Evolutionary conservation across 768 basidiomycete genomes (phyloP).

Genomic region (Chalciporus piperatus): DNA sequence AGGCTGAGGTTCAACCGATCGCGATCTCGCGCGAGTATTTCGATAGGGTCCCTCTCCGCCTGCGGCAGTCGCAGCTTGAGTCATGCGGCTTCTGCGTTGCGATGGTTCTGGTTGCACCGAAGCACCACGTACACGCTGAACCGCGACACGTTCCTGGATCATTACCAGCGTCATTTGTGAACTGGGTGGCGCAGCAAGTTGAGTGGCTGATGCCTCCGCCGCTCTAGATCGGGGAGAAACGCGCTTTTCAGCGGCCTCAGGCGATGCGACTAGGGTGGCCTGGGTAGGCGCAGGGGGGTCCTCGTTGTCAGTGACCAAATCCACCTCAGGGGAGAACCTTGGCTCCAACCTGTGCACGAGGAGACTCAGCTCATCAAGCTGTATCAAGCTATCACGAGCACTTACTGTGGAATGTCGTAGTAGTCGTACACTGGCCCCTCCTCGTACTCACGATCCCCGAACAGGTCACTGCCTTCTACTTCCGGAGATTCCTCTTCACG

Average conservation of each 20-base stretch:
- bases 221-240: not conserved
- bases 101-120: constrained; percentile 16
- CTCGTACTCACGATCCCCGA: constrained; percentile 18
- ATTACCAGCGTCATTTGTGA: constrained; percentile 9
- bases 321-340: not conserved
- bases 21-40: constrained; percentile 22
- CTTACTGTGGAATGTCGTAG: constrained; percentile 12
- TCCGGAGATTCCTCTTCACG: constrained; percentile 3
- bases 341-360: constrained; percentile 4
- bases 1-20: constrained; percentile 16
- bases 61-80: not conserved
- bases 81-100: not conserved
- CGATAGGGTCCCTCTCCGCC: constrained; percentile 10
- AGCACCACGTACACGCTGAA: constrained; percentile 6
- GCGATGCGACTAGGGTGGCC: constrained; percentile 24
- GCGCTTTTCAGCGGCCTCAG: constrained; percentile 5
- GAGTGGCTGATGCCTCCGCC: not conserved
- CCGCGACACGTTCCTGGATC: not conserved
- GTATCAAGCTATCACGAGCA: not conserved
- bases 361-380: not conserved
- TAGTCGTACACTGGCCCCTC: not conserved
- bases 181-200: constrained; percentile 1
- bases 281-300: constrained; percentile 23
- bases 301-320: not conserved
- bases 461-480: constrained; percentile 18